Base-by-base conservation (phyloP, 352 stramenopile genomes). In the Globisporangium echinulatum region DNA sequence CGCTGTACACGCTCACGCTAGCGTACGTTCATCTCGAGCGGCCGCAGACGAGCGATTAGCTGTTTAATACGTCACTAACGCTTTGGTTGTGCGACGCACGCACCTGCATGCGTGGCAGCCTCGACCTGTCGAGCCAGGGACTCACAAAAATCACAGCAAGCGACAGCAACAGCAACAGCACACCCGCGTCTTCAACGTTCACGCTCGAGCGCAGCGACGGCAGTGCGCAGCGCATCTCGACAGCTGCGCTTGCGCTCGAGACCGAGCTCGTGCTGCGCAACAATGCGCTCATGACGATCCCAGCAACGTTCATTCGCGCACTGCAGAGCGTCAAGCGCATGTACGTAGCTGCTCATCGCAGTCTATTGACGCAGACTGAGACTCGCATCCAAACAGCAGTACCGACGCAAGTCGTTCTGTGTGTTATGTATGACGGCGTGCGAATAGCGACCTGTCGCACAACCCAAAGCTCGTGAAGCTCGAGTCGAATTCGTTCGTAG, bases 381-480 rank as follows among this genome's bases (percentile, higher is more conserved):
- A 49, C 37, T 10, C 37, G 40, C 25, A 33, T 33, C 25, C 25
- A 33, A 33, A 33, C 7, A 10, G 38, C 25, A 17, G 25, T 4
- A 48, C 8, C 42, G 42, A 47, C 42, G 7, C 25, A 33, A 33
- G 25, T 33, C 25, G 25, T 2, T 33, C 25, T 33, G 25, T 33
- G 25, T 33, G 25, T 4, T 17, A 2, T 17, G 40, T 58, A n/a
- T 50, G 14, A 36, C 50, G 36, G 13, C 54, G 58, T 42, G 4
- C 44, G 11, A 49, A 36, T 42, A 87, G 75, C 49, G 63, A 84
- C 58, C 49, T 87, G 5, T 89, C 79, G 1, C 62, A 80, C 54
- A 90, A 90, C 61, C 75, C 74, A 19, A 59, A 56, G 11, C 62
- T 90, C 40, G 77, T 69, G 36, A 58, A 63, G 59, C 66, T 89